Evolutionary conservation across 805 yeast species (phyloP).

Genomic region (Candida xyloterini): DNA sequence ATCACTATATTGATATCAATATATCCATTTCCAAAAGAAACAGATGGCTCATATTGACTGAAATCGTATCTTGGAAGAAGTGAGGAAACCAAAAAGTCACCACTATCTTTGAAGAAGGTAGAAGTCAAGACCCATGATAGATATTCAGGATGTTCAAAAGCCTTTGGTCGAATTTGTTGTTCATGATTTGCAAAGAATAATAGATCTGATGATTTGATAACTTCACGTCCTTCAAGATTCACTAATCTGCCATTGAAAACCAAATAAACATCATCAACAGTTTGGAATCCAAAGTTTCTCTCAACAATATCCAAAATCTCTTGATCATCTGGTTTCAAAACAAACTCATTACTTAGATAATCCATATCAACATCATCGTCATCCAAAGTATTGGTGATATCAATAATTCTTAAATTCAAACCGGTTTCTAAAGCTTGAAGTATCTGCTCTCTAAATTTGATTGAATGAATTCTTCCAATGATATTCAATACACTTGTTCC

Average conservation of each 20-base stretch:
- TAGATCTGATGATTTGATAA: background rate
- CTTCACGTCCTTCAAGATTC: background rate
- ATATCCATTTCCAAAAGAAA: constrained; percentile 7
- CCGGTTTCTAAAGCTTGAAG: constrained; percentile 26
- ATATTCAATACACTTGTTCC: constrained; percentile 41
- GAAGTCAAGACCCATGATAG: constrained; percentile 19
- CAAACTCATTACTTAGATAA: constrained; percentile 3
- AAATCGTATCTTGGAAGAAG: constrained; percentile 23
- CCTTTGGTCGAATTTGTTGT: constrained; percentile 39
- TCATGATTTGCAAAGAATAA: constrained; percentile 41
- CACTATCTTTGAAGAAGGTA: constrained; percentile 32
- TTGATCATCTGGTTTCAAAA: background rate
- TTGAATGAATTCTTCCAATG: constrained; percentile 52
- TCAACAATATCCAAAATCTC: constrained; percentile 1
- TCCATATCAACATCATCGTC: background rate
- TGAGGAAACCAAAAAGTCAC: constrained; percentile 20
- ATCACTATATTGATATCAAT: constrained; percentile 58
- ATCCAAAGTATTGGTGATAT: constrained; percentile 1
- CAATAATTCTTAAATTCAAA: constrained; percentile 20
- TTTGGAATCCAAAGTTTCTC: constrained; percentile 3
- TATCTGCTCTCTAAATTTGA: constrained; percentile 43
- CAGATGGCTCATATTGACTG: background rate
- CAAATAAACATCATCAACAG: constrained; percentile 3
- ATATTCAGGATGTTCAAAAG: constrained; percentile 23
- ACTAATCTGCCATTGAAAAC: constrained; percentile 4